phyloP scores from a whole-genome alignment of 768 basidiomycete species.

The Tricholoma terreum region DNA sequence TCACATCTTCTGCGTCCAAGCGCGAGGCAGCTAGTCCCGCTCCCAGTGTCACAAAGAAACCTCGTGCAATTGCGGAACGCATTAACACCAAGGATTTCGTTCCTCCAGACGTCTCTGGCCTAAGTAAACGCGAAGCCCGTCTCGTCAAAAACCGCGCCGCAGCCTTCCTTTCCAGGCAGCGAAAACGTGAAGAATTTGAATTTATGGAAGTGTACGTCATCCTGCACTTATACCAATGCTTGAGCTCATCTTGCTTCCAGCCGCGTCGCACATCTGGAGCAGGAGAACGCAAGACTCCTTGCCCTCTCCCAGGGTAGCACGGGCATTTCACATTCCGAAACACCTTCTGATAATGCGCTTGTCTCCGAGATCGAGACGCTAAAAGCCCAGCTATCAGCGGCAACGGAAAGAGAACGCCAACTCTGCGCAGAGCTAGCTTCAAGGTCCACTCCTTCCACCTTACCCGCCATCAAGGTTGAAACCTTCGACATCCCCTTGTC shows the following conservation, averaged over 20 bases:
- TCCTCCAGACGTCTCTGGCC: conserved; percentile 83
- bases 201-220: conserved; percentile 80
- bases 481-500: conserved; percentile 50
- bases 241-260: conserved; percentile 37
- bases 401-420: conserved; percentile 64
- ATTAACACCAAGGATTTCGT: conserved; percentile 77
- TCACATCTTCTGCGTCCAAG: conserved; percentile 30
- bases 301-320: conserved; percentile 48
- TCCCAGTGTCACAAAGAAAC: conserved; percentile 38
- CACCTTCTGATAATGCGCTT: conserved; percentile 35
- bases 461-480: conserved; percentile 54
- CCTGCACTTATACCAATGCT: conserved; percentile 10
- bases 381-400: conserved; percentile 58
- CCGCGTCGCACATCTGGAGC: conserved; percentile 79
- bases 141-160: conserved; percentile 91
- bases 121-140: conserved; percentile 87
- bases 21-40: conserved; percentile 48
- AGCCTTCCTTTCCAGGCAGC: conserved; percentile 86
- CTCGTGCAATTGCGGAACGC: conserved; percentile 44
- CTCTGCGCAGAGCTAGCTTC: conserved; percentile 60
- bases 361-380: conserved; percentile 65
- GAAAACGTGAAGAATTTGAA: conserved; percentile 92
- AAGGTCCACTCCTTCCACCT: conserved; percentile 27
- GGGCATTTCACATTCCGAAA: conserved; percentile 21
- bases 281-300: conserved; percentile 75